Base-by-base conservation (phyloP, 202 grass and related monocot species). In the Dendrocalamus latiflorus region DNA sequence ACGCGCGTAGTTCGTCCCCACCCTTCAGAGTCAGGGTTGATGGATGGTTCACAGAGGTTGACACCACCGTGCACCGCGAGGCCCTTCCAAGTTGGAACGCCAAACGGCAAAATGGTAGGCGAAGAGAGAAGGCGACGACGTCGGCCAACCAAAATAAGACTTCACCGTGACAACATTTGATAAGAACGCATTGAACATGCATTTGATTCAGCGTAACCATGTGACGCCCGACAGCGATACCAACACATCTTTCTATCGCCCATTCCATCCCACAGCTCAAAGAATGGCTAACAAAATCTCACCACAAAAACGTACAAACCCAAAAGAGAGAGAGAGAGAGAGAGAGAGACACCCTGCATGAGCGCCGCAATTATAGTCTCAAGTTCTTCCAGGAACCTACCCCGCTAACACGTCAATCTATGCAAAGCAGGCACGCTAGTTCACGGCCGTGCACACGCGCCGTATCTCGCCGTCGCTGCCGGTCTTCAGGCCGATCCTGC, bases 361-460 rank as follows among this genome's bases (percentile, higher is more conserved):
- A 12, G 80, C 60, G 24, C 37, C 7, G 65, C 26, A 10, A 49
- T 50, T 18, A 6, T 14, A 81, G 7, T 21, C 75, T 44, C 0
- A 44, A 12, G 2, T 14, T 36, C 45, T 64, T 16, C 44, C 55
- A 57, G 48, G 26, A 66, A 8, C 73, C 67, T 65, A 79, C 66
- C 1, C n/a, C 77, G 30, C 41, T 28, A 56, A 45, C 18, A 15
- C 5, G 54, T 4, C 9, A 13, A 25, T 5, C 11, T 2, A 59
- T 25, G 54, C 48, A 51, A 18, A 18, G 48, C 49, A 20, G 5
- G 25, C 49, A 21, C 38, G 6, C 61, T 79, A 92, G 55, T 95
- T 95, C 38, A 95, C 83, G 8, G 82, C 86, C 20, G 87, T 93
- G 87, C 94, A 97, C 24, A 93, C 78, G 38, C 82, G 83, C 16